phyloP scores from a whole-genome alignment of 2,329 filamentous ascomycete genomes.

The Colletotrichum limetticola region DNA sequence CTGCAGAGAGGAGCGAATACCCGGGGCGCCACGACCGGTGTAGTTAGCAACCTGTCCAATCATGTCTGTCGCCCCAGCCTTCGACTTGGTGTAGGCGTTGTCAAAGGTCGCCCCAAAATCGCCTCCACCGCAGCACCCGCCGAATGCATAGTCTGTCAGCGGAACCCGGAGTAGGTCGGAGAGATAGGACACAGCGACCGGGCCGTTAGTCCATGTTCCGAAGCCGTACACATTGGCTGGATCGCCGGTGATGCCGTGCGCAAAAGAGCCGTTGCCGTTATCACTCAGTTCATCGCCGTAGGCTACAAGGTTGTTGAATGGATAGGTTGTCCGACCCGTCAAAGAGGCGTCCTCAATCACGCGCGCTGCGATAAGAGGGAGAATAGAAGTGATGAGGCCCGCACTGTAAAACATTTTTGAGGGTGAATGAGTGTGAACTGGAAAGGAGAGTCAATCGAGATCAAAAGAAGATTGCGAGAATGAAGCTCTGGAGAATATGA shows the following conservation, averaged over 20 bases:
- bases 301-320: not conserved
- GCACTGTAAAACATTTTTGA: not conserved
- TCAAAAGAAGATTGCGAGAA: not conserved
- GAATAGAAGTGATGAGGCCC: not conserved
- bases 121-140: conserved; percentile 13
- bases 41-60: not conserved
- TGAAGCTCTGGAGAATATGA: not conserved
- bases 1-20: not conserved
- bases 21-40: not conserved
- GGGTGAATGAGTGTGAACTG: not conserved
- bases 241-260: not conserved
- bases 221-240: conserved; percentile 18
- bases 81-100: conserved; percentile 14
- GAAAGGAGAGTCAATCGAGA: not conserved
- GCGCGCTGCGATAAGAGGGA: not conserved
- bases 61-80: conserved; percentile 14
- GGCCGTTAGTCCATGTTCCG: conserved; percentile 17
- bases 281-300: not conserved
- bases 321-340: not conserved
- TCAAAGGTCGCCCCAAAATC: conserved; percentile 17
- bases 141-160: not conserved
- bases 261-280: not conserved
- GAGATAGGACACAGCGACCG: conserved; percentile 17
- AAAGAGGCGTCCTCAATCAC: not conserved
- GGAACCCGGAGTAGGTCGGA: conserved; percentile 12